Percentiles rank a stretch among this genome's conserved stretches.
Evolutionary conservation across 2,329 filamentous ascomycete genomes (phyloP).

Genomic region (Chaetothyriales sp.): DNA sequence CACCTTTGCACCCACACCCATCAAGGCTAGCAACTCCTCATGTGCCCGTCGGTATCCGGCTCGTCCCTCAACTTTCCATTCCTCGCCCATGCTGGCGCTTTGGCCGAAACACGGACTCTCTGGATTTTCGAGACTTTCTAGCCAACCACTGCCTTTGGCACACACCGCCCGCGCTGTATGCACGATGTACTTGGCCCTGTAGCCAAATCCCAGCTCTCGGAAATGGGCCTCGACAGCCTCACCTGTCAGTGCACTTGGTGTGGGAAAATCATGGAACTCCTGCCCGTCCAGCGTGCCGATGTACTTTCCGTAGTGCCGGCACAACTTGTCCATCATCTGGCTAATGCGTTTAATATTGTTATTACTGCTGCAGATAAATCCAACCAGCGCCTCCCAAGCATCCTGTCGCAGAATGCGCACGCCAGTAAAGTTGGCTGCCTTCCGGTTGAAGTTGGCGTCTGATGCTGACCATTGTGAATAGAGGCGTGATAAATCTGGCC

Average conservation of each 20-base stretch:
- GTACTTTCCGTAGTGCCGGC: slow-evolving; percentile 64
- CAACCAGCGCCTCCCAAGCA: slow-evolving; percentile 83
- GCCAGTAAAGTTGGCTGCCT: slow-evolving; percentile 73
- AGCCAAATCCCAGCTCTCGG: slow-evolving; percentile 77
- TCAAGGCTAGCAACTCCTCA: slow-evolving; percentile 58
- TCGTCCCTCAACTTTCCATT: slow-evolving; percentile 36
- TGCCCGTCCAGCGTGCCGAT: slow-evolving; percentile 56
- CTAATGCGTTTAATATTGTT: slow-evolving; percentile 94
- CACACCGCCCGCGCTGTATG: slow-evolving; percentile 66
- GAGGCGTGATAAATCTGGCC: slow-evolving; percentile 56
- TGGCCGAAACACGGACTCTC: slow-evolving; percentile 47
- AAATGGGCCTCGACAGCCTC: slow-evolving; percentile 65
- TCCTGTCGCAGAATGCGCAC: slow-evolving; percentile 88
- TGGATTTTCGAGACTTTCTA: slow-evolving; percentile 63
- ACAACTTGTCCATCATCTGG: slow-evolving; percentile 90
- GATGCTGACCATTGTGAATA: slow-evolving; percentile 77
- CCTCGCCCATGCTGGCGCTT: slow-evolving; percentile 29
- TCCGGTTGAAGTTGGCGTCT: slow-evolving; percentile 77
- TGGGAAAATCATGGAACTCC: slow-evolving; percentile 75
- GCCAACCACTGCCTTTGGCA: slow-evolving; percentile 54
- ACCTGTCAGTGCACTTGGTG: slow-evolving; percentile 55
- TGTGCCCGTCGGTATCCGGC: slow-evolving; percentile 67
- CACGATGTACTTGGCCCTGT: slow-evolving; percentile 82
- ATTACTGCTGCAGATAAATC: slow-evolving; percentile 97
- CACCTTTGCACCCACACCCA: slow-evolving; percentile 91